Evolutionary conservation across 1,284 basidiomycete genomes (phyloP).

Genomic region (Megacollybia platyphylla): DNA sequence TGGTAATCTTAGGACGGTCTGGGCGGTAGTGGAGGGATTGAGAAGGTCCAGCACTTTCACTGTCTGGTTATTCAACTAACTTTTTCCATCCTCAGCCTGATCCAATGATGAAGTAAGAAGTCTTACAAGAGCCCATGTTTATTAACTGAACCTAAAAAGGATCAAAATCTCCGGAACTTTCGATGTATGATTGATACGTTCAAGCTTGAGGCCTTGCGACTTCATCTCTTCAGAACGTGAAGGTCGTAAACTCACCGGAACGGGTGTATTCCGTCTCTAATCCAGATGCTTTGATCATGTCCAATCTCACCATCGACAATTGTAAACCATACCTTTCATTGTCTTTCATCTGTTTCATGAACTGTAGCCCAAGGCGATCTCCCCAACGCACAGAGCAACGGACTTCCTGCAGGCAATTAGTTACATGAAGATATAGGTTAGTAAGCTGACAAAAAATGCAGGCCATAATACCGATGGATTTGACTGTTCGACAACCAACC

Average conservation of each 20-base stretch:
- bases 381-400: slow-evolving; percentile 30
- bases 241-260: slow-evolving; percentile 32
- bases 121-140: not conserved
- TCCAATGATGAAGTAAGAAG: slow-evolving; percentile 36
- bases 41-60: slow-evolving; percentile 13
- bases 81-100: slow-evolving; percentile 12
- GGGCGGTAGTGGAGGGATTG: slow-evolving; percentile 20
- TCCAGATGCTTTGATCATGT: slow-evolving; percentile 23
- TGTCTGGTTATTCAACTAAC: too few species aligned
- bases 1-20: slow-evolving; percentile 22
- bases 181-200: slow-evolving; percentile 22
- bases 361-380: slow-evolving; percentile 23
- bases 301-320: slow-evolving; percentile 24
- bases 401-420: slow-evolving; percentile 20
- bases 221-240: slow-evolving; percentile 18
- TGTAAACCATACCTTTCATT: slow-evolving; percentile 15
- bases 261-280: slow-evolving; percentile 24
- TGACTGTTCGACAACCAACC: slow-evolving; percentile 28
- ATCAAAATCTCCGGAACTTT: slow-evolving; percentile 43
- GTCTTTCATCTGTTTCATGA: not conserved
- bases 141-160: slow-evolving; percentile 13
- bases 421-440: slow-evolving; percentile 8
- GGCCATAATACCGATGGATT: slow-evolving; percentile 49
- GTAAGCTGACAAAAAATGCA: slow-evolving; percentile 9
- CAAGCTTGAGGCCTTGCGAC: slow-evolving; percentile 14